Conservation (phyloP, 2,329 filamentous ascomycete species). For the Plectosphaerella plurivora region DNA sequence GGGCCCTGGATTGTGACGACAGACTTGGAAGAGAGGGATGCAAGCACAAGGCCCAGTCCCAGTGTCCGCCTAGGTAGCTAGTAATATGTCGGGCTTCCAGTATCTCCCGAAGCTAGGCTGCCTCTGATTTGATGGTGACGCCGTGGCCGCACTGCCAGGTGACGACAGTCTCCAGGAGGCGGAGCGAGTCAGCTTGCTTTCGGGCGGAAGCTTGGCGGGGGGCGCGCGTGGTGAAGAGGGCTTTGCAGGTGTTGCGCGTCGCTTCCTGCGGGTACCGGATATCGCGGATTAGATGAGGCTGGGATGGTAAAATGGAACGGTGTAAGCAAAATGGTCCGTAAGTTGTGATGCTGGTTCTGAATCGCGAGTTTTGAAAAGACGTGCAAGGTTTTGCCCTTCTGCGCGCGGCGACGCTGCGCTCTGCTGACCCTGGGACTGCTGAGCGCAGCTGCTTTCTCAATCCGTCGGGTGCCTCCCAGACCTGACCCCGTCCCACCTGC, state of each 20-base stretch:
- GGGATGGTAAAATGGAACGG: no score
- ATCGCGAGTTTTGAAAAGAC: no score
- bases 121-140: constrained; percentile 1
- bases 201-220: not conserved
- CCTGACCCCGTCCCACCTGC: no score
- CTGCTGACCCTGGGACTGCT: no score
- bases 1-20: not conserved
- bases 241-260: not conserved
- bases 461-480: no score
- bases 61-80: not conserved
- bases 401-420: no score
- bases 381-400: no score
- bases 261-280: not conserved
- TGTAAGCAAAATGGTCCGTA: no score
- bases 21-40: not conserved
- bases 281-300: not conserved
- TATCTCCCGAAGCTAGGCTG: not conserved
- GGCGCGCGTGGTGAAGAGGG: not conserved
- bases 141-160: not conserved
- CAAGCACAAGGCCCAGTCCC: not conserved
- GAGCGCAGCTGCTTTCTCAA: no score
- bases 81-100: not conserved
- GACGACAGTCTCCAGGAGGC: not conserved
- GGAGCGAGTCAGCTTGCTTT: not conserved
- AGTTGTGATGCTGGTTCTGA: no score